These are phyloP conservation scores for Eucalyptus leucophloia DNA, from an alignment of 345 rosid genomes.

Conservation along the genomic window DNA sequence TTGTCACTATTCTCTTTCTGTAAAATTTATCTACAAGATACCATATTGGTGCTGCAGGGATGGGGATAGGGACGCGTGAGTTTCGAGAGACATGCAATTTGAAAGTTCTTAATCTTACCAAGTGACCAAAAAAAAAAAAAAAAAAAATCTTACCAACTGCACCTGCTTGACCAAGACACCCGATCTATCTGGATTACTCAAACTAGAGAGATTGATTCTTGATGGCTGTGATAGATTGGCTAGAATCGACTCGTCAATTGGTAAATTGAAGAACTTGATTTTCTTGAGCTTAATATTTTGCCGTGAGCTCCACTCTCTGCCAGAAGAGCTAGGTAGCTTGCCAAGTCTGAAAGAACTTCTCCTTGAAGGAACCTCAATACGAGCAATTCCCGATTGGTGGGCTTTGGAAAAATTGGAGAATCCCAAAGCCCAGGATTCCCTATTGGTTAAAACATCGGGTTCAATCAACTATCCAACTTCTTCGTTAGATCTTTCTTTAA, in stretches of 20 bases:
- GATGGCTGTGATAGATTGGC: background rate
- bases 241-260: background rate
- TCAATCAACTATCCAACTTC: background rate
- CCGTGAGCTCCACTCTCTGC: rapidly evolving
- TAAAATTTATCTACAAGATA: background rate
- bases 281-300: background rate
- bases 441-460: rapidly evolving
- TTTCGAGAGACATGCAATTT: rapidly evolving
- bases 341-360: background rate
- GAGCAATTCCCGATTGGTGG: background rate
- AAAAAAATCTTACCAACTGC: background rate
- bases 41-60: background rate
- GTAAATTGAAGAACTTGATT: background rate
- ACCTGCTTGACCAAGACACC: background rate
- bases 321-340: background rate
- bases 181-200: background rate
- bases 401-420: background rate
- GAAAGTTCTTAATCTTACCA: background rate
- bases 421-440: rapidly evolving
- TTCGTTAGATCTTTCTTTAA: background rate
- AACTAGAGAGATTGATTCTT: background rate
- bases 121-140: no score
- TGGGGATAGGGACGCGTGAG: no score
- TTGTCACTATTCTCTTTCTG: background rate
- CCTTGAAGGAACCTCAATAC: background rate